Evolutionary conservation across 148 eudicot species (phyloP).

Genomic region (Amaranthus cruentus): DNA sequence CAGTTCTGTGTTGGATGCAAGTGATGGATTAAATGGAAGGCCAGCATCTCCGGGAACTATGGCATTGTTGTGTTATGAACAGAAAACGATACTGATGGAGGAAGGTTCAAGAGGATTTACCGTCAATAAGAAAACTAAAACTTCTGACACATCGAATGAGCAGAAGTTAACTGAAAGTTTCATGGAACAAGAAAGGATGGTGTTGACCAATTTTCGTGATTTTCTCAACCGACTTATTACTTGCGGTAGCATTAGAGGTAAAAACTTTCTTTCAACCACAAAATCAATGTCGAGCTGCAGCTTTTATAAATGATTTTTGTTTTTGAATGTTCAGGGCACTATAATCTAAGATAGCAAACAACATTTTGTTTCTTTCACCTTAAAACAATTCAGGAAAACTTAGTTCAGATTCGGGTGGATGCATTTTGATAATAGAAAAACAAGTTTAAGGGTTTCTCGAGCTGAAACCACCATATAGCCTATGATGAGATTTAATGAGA

Average conservation of each 20-base stretch:
- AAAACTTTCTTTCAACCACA: not conserved
- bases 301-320: not conserved
- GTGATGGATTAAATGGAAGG: constrained; percentile 28
- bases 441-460: too few relatives aligned
- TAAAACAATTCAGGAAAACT: too few relatives aligned
- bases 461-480: too few relatives aligned
- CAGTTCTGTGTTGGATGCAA: constrained; percentile 32
- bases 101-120: constrained; percentile 20
- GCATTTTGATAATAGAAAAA: too few relatives aligned
- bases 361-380: too few relatives aligned
- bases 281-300: not conserved
- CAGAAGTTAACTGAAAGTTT: constrained; percentile 25
- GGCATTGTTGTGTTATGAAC: constrained; percentile 67
- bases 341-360: too few relatives aligned
- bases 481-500: too few relatives aligned
- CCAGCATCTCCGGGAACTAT: constrained; percentile 66
- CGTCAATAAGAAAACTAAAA: constrained; percentile 8
- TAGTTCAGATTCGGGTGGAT: too few relatives aligned
- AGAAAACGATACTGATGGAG: constrained; percentile 34
- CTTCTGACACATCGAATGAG: constrained; percentile 17
- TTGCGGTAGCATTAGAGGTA: constrained; percentile 50
- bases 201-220: constrained; percentile 39
- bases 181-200: constrained; percentile 53
- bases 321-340: too few relatives aligned
- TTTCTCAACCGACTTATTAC: constrained; percentile 47